Evolutionary conservation across 805 yeast genomes (phyloP).

Genomic region (Candida verbasci): DNA sequence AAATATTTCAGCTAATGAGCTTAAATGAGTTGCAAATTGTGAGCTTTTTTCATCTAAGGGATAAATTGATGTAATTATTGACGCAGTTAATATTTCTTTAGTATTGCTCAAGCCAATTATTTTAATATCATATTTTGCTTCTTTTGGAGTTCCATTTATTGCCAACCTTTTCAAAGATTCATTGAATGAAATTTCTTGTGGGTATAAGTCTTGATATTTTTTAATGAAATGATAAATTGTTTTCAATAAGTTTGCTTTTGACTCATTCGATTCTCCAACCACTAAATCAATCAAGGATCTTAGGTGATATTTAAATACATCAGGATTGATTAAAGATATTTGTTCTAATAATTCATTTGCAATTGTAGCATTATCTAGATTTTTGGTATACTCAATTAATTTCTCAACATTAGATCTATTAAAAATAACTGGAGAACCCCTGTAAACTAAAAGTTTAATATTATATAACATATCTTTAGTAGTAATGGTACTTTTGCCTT

Average conservation of each 20-base stretch:
- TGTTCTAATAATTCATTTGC: conserved; percentile 56
- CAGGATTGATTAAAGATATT: conserved; percentile 58
- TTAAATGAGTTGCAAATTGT: conserved; percentile 50
- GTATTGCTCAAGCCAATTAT: conserved; percentile 46
- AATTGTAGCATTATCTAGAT: conserved; percentile 21
- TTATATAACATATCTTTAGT: conserved; percentile 48
- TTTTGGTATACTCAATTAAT: conserved; percentile 44
- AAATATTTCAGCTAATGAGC: conserved; percentile 59
- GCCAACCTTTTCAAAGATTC: conserved; percentile 46
- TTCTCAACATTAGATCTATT: conserved; percentile 62
- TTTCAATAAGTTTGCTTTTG: conserved; percentile 43
- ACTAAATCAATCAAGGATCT: conserved; percentile 43
- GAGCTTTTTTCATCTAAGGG: conserved; percentile 43
- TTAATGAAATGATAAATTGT: conserved; percentile 58
- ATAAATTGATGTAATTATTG: conserved; percentile 39
- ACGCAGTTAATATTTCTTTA: conserved; percentile 35
- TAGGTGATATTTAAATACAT: conserved; percentile 58
- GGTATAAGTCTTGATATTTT: conserved; percentile 45
- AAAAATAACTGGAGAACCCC: conserved; percentile 57
- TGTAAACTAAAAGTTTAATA: conserved; percentile 54
- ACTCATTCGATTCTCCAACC: conserved; percentile 12
- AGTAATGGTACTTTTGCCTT: conserved; percentile 27
- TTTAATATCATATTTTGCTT: conserved; percentile 63
- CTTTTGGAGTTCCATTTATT: conserved; percentile 48
- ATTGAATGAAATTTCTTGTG: conserved; percentile 40